phyloP scores from a whole-genome alignment of 176 grass and related monocot genomes.

The Tillandsia fasciculata region DNA sequence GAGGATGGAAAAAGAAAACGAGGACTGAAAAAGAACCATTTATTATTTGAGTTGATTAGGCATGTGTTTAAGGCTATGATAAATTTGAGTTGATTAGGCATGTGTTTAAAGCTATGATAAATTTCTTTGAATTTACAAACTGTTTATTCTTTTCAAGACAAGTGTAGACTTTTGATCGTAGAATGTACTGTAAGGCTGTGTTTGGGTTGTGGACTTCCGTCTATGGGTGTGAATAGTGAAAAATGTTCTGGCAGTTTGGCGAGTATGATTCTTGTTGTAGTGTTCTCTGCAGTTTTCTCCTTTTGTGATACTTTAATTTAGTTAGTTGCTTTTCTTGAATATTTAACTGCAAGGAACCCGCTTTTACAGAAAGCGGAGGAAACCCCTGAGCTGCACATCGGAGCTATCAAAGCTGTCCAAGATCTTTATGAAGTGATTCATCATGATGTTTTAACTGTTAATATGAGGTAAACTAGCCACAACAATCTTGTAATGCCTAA shows the following conservation, averaged over 20 bases:
- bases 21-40: no score
- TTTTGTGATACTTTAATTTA: not conserved
- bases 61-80: no score
- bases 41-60: no score
- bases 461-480: slow-evolving; percentile 47
- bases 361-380: slow-evolving; percentile 53
- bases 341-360: not conserved
- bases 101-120: no score
- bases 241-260: not conserved
- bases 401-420: slow-evolving; percentile 72
- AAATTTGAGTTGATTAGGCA: no score
- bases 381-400: slow-evolving; percentile 43
- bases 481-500: not conserved
- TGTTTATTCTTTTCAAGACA: no score
- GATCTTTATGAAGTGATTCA: slow-evolving; percentile 84
- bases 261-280: not conserved
- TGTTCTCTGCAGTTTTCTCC: not conserved
- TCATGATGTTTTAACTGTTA: slow-evolving; percentile 49
- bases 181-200: not conserved
- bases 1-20: no score
- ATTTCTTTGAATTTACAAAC: no score
- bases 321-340: not conserved
- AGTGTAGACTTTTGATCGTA: no score
- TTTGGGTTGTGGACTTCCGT: not conserved
- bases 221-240: no score